Evolutionary conservation across 768 basidiomycete genomes (phyloP).

Genomic region (Amanita polypyramis): DNA sequence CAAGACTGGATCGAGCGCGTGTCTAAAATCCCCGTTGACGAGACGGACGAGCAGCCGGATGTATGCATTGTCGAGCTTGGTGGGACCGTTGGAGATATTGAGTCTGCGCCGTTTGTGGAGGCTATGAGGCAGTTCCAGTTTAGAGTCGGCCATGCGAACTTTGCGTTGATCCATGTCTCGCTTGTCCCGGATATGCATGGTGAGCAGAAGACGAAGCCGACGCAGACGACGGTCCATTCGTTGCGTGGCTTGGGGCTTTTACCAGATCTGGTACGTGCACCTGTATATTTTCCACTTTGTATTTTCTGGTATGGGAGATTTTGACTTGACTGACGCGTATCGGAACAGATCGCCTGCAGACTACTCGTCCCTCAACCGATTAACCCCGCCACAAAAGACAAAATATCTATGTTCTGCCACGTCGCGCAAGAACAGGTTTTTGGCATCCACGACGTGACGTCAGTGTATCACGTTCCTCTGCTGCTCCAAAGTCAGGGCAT

Average conservation of each 20-base stretch:
- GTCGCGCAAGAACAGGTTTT: conserved; percentile 84
- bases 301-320: background rate
- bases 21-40: conserved; percentile 88
- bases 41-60: conserved; percentile 86
- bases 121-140: conserved; percentile 99
- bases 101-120: conserved; percentile 96
- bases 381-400: conserved; percentile 79
- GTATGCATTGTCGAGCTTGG: conserved; percentile 99
- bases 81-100: conserved; percentile 97
- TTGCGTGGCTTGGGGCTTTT: conserved; percentile 85
- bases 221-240: conserved; percentile 93
- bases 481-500: conserved; percentile 91
- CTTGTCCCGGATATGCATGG: conserved; percentile 98
- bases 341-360: conserved; percentile 80
- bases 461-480: conserved; percentile 95
- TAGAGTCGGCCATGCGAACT: conserved; percentile 92
- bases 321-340: background rate
- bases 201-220: conserved; percentile 98
- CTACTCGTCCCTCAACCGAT: conserved; percentile 71
- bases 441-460: conserved; percentile 92
- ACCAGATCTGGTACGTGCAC: conserved; percentile 70
- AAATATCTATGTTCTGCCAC: conserved; percentile 99
- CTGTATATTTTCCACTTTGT: background rate
- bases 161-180: conserved; percentile 93
- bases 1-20: conserved; percentile 99